A percentile compares a stretch with the other conserved stretches of the same genome.
Evolutionary conservation across 805 yeast genomes (phyloP).

Genomic region (Maudiozyma bulderi): DNA sequence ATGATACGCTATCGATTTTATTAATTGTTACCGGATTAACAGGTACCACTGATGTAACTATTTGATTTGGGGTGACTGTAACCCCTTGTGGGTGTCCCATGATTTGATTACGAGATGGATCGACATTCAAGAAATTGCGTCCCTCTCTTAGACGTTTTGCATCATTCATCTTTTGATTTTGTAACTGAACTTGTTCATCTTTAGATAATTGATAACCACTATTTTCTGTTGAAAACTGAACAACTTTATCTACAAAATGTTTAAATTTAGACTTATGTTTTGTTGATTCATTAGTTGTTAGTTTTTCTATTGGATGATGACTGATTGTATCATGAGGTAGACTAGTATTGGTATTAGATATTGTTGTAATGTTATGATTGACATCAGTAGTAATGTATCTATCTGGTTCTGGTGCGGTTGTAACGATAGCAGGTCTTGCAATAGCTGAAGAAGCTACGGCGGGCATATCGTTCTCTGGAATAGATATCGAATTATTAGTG

Average conservation of each 20-base stretch:
- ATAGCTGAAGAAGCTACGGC: not conserved
- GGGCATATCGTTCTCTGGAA: not conserved
- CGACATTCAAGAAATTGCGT: constrained; percentile 2
- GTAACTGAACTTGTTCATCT: constrained; percentile 7
- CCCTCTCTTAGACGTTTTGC: constrained; percentile 1
- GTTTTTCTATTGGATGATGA: not conserved
- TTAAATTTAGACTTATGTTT: constrained; percentile 15
- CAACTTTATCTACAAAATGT: constrained; percentile 22
- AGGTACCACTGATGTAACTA: too few species aligned
- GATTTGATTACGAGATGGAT: not conserved
- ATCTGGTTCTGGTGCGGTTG: not conserved
- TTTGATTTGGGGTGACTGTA: constrained; percentile 6
- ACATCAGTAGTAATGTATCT: not conserved
- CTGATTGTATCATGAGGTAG: not conserved
- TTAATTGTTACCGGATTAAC: not conserved
- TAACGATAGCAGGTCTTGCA: not conserved
- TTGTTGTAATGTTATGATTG: not conserved
- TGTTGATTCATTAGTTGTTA: not conserved
- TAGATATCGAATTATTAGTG: not conserved
- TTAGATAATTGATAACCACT: constrained; percentile 26
- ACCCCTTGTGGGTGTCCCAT: constrained; percentile 10
- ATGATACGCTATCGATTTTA: constrained; percentile 6
- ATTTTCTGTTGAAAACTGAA: constrained; percentile 27
- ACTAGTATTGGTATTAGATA: not conserved
- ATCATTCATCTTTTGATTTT: not conserved